These are phyloP conservation scores for Globisporangium ultimum DNA, from an alignment of 352 stramenopile genomes.

Conservation along the genomic window DNA sequence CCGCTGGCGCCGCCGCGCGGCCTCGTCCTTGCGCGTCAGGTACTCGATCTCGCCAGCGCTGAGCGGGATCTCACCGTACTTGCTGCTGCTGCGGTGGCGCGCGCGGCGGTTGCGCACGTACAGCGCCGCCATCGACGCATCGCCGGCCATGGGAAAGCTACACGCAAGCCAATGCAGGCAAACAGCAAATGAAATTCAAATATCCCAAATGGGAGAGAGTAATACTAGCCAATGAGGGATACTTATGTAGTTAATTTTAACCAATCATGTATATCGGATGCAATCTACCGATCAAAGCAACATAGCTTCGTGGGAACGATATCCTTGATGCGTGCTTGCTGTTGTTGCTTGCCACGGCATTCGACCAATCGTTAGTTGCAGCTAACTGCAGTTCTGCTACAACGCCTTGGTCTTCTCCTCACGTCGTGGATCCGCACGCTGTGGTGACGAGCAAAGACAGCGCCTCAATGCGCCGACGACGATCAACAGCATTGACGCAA, in stretches of 20 bases:
- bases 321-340: too few species aligned
- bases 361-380: too few species aligned
- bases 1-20: constrained; percentile 37
- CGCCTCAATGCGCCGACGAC: not conserved
- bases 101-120: constrained; percentile 17
- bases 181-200: constrained; percentile 9
- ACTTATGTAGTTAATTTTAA: too few species aligned
- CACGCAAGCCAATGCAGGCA: too few species aligned
- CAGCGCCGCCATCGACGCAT: constrained; percentile 15
- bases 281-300: too few species aligned
- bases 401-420: too few species aligned
- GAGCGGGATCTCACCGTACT: constrained; percentile 50
- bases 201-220: not conserved
- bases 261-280: too few species aligned
- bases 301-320: too few species aligned
- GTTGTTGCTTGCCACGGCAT: too few species aligned
- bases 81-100: constrained; percentile 1
- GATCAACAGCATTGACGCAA: not conserved
- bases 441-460: not conserved
- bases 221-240: too few species aligned
- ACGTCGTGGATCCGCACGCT: too few species aligned
- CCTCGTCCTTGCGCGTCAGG: constrained; percentile 52
- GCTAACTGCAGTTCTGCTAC: too few species aligned
- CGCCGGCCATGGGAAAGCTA: not conserved
- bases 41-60: constrained; percentile 63